These are phyloP conservation scores for Candida xyloterini DNA, from an alignment of 805 yeast genomes.

Conservation along the genomic window DNA sequence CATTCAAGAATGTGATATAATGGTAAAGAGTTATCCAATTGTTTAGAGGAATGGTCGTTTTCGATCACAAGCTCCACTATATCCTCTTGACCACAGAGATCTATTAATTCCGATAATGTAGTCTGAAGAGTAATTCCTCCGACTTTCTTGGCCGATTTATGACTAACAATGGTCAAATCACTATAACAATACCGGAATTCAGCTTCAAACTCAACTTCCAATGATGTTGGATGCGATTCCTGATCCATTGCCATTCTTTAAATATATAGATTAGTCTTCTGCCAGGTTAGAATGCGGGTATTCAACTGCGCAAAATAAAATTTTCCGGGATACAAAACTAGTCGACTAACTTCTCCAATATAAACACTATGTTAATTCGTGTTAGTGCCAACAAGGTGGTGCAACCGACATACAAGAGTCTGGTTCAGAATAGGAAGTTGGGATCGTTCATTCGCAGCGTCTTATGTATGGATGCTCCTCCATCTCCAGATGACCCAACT, in stretches of 20 bases:
- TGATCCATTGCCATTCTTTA: constrained; percentile 2
- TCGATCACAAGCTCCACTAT: constrained; percentile 16
- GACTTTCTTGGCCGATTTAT: constrained; percentile 1
- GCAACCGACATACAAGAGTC: neutral
- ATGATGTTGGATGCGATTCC: constrained; percentile 6
- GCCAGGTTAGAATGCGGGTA: constrained; percentile 3
- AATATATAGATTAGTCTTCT: neutral
- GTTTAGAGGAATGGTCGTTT: constrained; percentile 15
- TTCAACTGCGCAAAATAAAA: constrained; percentile 4
- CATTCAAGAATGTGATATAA: constrained; percentile 18
- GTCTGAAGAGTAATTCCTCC: constrained; percentile 17
- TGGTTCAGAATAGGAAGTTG: constrained; percentile 12
- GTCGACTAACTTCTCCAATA: neutral
- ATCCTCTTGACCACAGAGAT: constrained; percentile 6
- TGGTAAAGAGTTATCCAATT: constrained; percentile 13
- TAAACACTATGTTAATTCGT: constrained; percentile 5
- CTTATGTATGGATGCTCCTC: constrained; percentile 54
- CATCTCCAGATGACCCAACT: constrained; percentile 65
- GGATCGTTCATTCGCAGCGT: constrained; percentile 37
- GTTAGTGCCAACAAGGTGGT: neutral
- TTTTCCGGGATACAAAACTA: constrained; percentile 2
- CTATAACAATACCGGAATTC: constrained; percentile 13
- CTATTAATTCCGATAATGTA: constrained; percentile 17
- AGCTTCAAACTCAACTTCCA: constrained; percentile 18
- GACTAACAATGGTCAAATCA: neutral